A percentile compares a stretch with the other conserved stretches of the same genome.
Conservation (phyloP, 2,329 filamentous ascomycete species). For the Emergomyces pasteurianus region DNA sequence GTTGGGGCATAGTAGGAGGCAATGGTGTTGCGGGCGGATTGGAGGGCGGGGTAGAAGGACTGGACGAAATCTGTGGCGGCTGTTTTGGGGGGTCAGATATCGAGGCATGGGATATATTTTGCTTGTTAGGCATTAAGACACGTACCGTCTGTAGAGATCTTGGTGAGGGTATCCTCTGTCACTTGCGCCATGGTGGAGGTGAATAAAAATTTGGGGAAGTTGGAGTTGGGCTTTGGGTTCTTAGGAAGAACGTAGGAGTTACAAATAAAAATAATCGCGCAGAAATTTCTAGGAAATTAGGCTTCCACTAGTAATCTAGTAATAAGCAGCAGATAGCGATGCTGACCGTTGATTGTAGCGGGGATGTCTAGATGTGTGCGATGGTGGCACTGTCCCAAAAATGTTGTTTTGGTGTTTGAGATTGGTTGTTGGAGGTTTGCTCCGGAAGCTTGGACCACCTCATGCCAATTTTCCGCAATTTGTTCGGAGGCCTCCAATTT, state of each 20-base stretch:
- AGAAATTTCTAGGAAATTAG: neutral
- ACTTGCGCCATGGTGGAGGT: conserved; percentile 20
- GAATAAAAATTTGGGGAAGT: no score
- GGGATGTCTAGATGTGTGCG: neutral
- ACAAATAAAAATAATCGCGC: neutral
- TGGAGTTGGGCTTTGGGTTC: neutral
- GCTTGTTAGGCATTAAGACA: neutral
- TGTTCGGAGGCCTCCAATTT: neutral
- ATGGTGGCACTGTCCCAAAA: neutral
- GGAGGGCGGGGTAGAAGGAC: conserved; percentile 63
- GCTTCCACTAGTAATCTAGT: neutral
- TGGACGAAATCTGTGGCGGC: conserved; percentile 62
- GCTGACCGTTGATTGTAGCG: neutral
- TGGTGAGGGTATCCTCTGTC: conserved; percentile 26
- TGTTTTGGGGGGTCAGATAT: conserved; percentile 20
- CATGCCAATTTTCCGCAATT: neutral
- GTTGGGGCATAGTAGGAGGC: conserved; percentile 56
- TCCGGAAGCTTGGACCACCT: conserved; percentile 4
- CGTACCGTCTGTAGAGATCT: conserved; percentile 32
- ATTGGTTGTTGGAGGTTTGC: neutral
- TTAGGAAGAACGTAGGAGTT: neutral
- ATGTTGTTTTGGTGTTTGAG: neutral
- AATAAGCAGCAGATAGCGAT: neutral
- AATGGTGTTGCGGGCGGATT: conserved; percentile 46
- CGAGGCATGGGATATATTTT: neutral